Evolutionary conservation across 1,284 basidiomycete species (phyloP).

Genomic region (Microbotryum violaceum): DNA sequence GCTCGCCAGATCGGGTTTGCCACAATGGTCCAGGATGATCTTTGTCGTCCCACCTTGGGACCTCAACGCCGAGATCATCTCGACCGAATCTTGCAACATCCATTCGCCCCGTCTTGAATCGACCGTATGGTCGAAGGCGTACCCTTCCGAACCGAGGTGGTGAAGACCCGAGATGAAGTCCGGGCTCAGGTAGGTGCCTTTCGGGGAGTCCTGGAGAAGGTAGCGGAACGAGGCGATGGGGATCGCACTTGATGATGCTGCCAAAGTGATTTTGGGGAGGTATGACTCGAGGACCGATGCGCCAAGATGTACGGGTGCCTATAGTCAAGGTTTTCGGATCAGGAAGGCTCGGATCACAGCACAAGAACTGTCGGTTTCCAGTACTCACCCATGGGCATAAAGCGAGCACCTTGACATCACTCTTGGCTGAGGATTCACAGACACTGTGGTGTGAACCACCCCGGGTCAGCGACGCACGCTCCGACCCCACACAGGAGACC

Average conservation of each 20-base stretch:
- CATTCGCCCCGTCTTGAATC: slow-evolving; percentile 10
- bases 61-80: slow-evolving; percentile 10
- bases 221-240: slow-evolving; percentile 22
- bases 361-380: neutral
- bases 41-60: slow-evolving; percentile 3
- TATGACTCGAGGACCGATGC: slow-evolving; percentile 8
- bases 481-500: neutral
- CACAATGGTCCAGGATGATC: slow-evolving; percentile 29
- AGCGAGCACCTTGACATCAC: slow-evolving; percentile 5
- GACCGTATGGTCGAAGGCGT: slow-evolving; percentile 28
- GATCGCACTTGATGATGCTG: neutral
- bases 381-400: slow-evolving; percentile 23
- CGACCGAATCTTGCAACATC: neutral
- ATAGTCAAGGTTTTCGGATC: neutral
- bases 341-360: neutral
- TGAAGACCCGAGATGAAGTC: slow-evolving; percentile 19
- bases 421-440: slow-evolving; percentile 1
- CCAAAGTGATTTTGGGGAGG: slow-evolving; percentile 10
- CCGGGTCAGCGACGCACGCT: neutral
- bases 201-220: slow-evolving; percentile 25
- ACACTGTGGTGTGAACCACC: slow-evolving; percentile 4
- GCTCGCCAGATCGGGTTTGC: slow-evolving; percentile 20
- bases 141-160: slow-evolving; percentile 13
- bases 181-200: slow-evolving; percentile 11
- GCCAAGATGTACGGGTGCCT: slow-evolving; percentile 26